Evolutionary conservation across 331 rosid species (phyloP).

Genomic region (Ulmus americana): DNA sequence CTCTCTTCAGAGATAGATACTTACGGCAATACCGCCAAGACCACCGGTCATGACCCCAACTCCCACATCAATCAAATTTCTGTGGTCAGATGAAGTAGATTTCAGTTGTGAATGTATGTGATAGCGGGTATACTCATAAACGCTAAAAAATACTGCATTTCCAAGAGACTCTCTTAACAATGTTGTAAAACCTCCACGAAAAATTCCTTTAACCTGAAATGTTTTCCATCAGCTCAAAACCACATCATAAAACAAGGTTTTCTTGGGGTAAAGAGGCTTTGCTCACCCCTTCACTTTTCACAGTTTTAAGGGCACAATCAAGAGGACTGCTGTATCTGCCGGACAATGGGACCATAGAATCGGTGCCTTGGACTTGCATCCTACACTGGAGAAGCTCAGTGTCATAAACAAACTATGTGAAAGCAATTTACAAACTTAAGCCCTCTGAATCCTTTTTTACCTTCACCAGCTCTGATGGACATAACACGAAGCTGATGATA

Average conservation of each 20-base stretch:
- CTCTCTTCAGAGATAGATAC: constrained; percentile 25
- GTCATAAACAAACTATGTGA: constrained; percentile 31
- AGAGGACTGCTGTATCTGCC: constrained; percentile 68
- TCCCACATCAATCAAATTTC: constrained; percentile 65
- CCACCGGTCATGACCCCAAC: constrained; percentile 72
- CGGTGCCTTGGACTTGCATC: constrained; percentile 97
- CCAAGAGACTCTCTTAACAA: constrained; percentile 70
- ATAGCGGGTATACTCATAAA: constrained; percentile 69
- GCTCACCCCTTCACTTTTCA: constrained; percentile 76
- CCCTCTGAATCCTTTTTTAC: constrained; percentile 34
- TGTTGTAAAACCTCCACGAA: constrained; percentile 64
- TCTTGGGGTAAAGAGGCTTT: constrained; percentile 23
- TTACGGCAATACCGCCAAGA: constrained; percentile 83
- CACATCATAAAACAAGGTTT: constrained; percentile 18
- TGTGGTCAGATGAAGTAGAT: constrained; percentile 39
- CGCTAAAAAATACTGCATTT: constrained; percentile 57
- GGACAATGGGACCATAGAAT: constrained; percentile 57
- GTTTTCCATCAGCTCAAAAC: constrained; percentile 33
- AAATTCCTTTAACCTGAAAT: constrained; percentile 73
- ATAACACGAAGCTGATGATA: constrained; percentile 73
- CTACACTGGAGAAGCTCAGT: constrained; percentile 71
- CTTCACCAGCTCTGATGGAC: constrained; percentile 90
- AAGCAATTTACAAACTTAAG: constrained; percentile 16
- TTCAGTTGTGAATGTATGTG: constrained; percentile 58
- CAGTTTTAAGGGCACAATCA: constrained; percentile 60